Conservation (phyloP, 805 yeast genomes). For the Isabelozyma gotoi region DNA sequence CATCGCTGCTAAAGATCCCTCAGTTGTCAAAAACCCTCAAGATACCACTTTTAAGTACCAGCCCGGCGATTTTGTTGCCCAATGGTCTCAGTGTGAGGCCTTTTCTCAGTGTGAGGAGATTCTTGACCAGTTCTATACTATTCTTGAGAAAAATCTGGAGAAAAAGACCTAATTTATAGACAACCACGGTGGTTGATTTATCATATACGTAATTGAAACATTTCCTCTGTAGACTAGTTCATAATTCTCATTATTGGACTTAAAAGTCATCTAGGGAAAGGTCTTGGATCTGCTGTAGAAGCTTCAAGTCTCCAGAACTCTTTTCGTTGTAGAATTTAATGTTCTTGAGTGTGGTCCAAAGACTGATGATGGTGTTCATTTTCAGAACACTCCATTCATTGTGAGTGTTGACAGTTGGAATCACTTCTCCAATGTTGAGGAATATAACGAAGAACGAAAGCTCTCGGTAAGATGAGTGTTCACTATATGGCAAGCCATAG, state of each 20-base stretch:
- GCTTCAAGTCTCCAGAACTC: neutral
- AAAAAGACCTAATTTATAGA: neutral
- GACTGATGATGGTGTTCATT: conserved; percentile 32
- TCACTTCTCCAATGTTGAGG: conserved; percentile 50
- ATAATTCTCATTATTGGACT: neutral
- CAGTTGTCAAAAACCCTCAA: conserved; percentile 19
- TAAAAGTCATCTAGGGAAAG: conserved; percentile 17
- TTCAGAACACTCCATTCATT: conserved; percentile 18
- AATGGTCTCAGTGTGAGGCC: conserved; percentile 57
- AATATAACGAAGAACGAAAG: conserved; percentile 61
- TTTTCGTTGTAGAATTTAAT: conserved; percentile 8
- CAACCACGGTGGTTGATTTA: neutral
- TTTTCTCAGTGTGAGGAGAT: conserved; percentile 53
- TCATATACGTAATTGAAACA: neutral
- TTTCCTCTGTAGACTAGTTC: neutral
- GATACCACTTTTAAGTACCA: conserved; percentile 48
- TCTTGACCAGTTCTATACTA: conserved; percentile 26
- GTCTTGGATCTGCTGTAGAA: conserved; percentile 6
- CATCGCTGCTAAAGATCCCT: conserved; percentile 26
- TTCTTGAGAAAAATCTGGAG: conserved; percentile 6
- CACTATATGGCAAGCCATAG: conserved; percentile 82
- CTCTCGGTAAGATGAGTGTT: conserved; percentile 89
- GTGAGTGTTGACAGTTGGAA: conserved; percentile 74
- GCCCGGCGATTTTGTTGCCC: conserved; percentile 67
- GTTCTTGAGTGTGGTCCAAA: conserved; percentile 26